Percentiles rank a stretch among this genome's conserved stretches.
Conservation (phyloP, 2,329 filamentous ascomycete species). For the Fusarium concolor region DNA sequence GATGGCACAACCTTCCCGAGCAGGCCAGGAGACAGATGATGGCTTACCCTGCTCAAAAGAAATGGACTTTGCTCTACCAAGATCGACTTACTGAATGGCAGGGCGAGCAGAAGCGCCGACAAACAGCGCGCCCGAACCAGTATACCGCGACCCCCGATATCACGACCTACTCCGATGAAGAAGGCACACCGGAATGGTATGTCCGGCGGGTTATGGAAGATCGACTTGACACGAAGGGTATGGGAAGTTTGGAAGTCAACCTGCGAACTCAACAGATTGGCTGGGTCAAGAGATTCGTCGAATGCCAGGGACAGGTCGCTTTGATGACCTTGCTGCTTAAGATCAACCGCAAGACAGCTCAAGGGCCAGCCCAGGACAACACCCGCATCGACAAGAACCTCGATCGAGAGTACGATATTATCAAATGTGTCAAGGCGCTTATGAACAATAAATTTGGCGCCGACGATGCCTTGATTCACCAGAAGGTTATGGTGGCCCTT, state of each 20-base stretch:
- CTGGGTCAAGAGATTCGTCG: conserved; percentile 96
- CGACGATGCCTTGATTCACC: conserved; percentile 91
- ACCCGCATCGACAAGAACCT: conserved; percentile 78
- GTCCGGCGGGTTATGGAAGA: conserved; percentile 98
- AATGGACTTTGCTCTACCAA: conserved; percentile 97
- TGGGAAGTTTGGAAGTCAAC: conserved; percentile 94
- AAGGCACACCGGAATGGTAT: conserved; percentile 98
- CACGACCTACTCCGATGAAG: conserved; percentile 86
- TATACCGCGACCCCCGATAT: conserved; percentile 77
- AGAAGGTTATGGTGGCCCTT: conserved; percentile 89
- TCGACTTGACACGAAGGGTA: conserved; percentile 87
- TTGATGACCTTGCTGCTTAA: conserved; percentile 93
- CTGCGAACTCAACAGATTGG: conserved; percentile 95
- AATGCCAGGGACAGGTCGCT: conserved; percentile 96
- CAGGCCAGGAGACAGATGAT: conserved; percentile 96
- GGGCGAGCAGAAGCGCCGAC: conserved; percentile 89
- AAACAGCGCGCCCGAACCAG: conserved; percentile 77
- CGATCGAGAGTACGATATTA: conserved; percentile 94
- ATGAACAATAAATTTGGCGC: conserved; percentile 99
- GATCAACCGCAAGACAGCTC: conserved; percentile 87
- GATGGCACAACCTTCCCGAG: conserved; percentile 96
- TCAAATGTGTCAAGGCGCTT: conserved; percentile 95
- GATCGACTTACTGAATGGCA: conserved; percentile 94
- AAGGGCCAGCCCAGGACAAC: conserved; percentile 73
- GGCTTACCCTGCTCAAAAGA: conserved; percentile 92